Evolutionary conservation across 768 basidiomycete genomes (phyloP).

Genomic region (Infundibulicybe gibba): DNA sequence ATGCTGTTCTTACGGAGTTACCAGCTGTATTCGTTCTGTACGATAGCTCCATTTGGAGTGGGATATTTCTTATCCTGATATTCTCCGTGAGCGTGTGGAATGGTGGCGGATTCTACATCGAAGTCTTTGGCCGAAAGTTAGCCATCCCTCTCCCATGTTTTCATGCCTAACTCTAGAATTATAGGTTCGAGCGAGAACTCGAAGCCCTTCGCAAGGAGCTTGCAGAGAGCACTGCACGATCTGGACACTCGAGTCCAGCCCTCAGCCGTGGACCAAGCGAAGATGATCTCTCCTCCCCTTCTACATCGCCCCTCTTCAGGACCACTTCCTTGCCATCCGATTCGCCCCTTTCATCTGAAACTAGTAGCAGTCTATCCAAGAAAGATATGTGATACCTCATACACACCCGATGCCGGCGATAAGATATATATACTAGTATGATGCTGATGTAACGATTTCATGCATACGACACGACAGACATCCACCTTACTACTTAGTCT

Average conservation of each 20-base stretch:
- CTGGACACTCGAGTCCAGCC: constrained; percentile 49
- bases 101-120: constrained; percentile 93
- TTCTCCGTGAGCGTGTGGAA: constrained; percentile 94
- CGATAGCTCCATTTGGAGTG: constrained; percentile 75
- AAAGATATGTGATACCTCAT: too few relatives aligned
- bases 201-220: constrained; percentile 89
- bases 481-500: too few relatives aligned
- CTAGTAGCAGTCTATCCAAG: too few relatives aligned
- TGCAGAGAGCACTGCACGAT: constrained; percentile 62
- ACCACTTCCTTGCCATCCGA: too few relatives aligned
- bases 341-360: too few relatives aligned
- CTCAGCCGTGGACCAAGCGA: constrained; percentile 32
- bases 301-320: constrained; percentile 18
- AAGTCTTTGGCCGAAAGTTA: constrained; percentile 95
- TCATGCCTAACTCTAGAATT: neutral
- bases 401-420: too few relatives aligned
- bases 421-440: too few relatives aligned
- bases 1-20: constrained; percentile 81
- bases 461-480: too few relatives aligned
- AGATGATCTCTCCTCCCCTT: constrained; percentile 36
- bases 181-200: constrained; percentile 88
- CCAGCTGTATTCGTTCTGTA: constrained; percentile 85
- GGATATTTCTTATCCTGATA: constrained; percentile 71
- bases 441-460: too few relatives aligned
- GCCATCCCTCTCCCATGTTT: constrained; percentile 24